These are phyloP conservation scores for Wickerhamiella pararugosa DNA, from an alignment of 1,139 yeast genomes.

Conservation along the genomic window DNA sequence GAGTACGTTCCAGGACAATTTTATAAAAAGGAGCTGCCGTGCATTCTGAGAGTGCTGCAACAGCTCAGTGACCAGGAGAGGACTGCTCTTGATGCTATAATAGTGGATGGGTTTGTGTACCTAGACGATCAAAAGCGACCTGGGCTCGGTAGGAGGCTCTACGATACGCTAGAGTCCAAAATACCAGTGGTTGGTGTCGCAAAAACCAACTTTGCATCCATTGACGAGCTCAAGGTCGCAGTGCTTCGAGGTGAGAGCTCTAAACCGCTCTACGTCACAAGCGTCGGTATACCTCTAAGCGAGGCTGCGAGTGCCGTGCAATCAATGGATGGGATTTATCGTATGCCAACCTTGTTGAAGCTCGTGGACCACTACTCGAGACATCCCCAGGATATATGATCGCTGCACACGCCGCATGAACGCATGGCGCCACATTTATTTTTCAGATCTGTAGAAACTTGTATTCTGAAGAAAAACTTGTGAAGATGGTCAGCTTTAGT, in stretches of 20 bases:
- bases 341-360: slow-evolving; percentile 1
- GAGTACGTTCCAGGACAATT: slow-evolving; percentile 2
- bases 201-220: not conserved
- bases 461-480: not conserved
- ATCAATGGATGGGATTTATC: not conserved
- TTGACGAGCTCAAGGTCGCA: not conserved
- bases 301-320: not conserved
- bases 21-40: slow-evolving; percentile 1
- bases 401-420: not conserved
- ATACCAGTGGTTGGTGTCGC: slow-evolving; percentile 3
- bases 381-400: not conserved
- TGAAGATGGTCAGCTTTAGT: slow-evolving; percentile 30
- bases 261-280: slow-evolving; percentile 1
- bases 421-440: not conserved
- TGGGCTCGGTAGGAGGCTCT: not conserved
- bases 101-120: slow-evolving; percentile 1
- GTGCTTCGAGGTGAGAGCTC: not conserved
- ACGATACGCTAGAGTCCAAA: not conserved
- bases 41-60: not conserved
- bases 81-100: not conserved
- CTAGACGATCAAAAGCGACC: not conserved
- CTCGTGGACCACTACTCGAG: not conserved
- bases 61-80: not conserved
- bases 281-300: not conserved
- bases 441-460: not conserved